Conservation (phyloP, 495 filamentous ascomycete species). For the Penicillium psychrofluorescens region DNA sequence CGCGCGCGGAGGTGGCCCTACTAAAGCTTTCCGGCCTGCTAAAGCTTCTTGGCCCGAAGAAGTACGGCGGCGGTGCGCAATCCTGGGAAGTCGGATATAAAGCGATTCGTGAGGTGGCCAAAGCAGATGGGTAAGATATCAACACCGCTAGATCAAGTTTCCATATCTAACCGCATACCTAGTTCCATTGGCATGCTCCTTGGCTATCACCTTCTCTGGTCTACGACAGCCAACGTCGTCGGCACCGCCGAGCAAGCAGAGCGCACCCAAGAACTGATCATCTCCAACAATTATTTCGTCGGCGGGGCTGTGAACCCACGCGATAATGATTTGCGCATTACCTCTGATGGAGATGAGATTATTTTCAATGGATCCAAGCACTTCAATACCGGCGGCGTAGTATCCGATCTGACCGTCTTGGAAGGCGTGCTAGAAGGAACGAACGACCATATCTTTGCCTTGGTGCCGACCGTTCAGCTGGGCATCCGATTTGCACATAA, state of each 20-base stretch:
- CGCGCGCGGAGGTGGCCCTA: conserved; percentile 46
- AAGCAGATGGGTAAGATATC: conserved; percentile 41
- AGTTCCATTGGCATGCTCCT: conserved; percentile 51
- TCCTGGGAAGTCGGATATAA: conserved; percentile 50
- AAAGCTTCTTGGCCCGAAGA: conserved; percentile 46
- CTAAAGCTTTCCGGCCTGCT: conserved; percentile 51
- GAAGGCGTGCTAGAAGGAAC: conserved; percentile 50
- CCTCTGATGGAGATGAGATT: conserved; percentile 39
- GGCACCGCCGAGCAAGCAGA: conserved; percentile 49
- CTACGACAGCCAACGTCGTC: conserved; percentile 46
- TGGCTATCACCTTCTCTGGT: conserved; percentile 57
- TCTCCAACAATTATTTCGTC: conserved; percentile 53
- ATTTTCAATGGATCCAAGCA: conserved; percentile 52
- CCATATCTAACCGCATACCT: neutral
- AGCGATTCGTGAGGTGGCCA: conserved; percentile 50
- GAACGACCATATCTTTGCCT: conserved; percentile 51
- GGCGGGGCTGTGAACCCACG: conserved; percentile 59
- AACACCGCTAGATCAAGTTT: neutral
- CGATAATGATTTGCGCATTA: conserved; percentile 50
- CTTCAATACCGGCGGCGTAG: conserved; percentile 57
- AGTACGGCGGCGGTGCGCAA: conserved; percentile 52
- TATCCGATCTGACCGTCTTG: conserved; percentile 55
- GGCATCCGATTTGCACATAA: conserved; percentile 52
- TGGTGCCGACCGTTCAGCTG: conserved; percentile 43
- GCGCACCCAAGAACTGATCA: conserved; percentile 43